A percentile compares a stretch with the other conserved stretches of the same genome.
Evolutionary conservation across 768 basidiomycete species (phyloP).

Genomic region (Lentinula raphanica): DNA sequence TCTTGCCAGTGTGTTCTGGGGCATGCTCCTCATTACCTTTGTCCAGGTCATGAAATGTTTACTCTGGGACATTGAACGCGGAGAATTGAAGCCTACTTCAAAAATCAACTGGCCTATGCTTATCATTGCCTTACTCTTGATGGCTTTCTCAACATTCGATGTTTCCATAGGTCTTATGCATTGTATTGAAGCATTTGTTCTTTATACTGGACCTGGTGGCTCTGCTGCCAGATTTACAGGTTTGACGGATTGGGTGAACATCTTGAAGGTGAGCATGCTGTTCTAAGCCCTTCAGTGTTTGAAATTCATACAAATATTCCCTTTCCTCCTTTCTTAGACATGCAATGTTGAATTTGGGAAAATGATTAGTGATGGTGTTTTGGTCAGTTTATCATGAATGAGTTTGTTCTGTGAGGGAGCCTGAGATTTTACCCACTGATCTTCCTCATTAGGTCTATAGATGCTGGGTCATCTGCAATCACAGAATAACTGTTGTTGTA

Average conservation of each 20-base stretch:
- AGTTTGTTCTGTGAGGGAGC: neutral
- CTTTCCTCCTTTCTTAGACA: neutral
- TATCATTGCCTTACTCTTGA: slow-evolving; percentile 6
- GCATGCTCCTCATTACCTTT: slow-evolving; percentile 1
- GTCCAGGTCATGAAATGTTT: neutral
- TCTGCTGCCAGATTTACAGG: slow-evolving; percentile 3
- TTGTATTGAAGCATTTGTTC: slow-evolving; percentile 11
- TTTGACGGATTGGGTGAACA: slow-evolving; percentile 12
- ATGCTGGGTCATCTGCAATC: slow-evolving; percentile 9
- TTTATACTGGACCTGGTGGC: slow-evolving; percentile 10
- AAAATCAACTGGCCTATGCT: slow-evolving; percentile 13
- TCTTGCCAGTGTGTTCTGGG: slow-evolving; percentile 2
- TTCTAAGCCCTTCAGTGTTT: neutral
- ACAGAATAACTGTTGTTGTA: neutral
- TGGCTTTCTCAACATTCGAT: slow-evolving; percentile 9
- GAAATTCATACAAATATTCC: neutral
- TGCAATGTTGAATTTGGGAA: slow-evolving; percentile 5
- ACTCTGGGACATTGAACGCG: neutral
- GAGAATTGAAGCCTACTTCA: neutral
- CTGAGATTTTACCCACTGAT: neutral
- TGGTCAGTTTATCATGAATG: neutral
- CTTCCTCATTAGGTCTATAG: slow-evolving; percentile 9
- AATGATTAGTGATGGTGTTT: slow-evolving; percentile 9
- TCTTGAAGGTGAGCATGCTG: slow-evolving; percentile 6
- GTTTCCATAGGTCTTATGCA: slow-evolving; percentile 8